Base-by-base conservation (phyloP, 345 rosid species). In the Eucalyptus decipiens region DNA sequence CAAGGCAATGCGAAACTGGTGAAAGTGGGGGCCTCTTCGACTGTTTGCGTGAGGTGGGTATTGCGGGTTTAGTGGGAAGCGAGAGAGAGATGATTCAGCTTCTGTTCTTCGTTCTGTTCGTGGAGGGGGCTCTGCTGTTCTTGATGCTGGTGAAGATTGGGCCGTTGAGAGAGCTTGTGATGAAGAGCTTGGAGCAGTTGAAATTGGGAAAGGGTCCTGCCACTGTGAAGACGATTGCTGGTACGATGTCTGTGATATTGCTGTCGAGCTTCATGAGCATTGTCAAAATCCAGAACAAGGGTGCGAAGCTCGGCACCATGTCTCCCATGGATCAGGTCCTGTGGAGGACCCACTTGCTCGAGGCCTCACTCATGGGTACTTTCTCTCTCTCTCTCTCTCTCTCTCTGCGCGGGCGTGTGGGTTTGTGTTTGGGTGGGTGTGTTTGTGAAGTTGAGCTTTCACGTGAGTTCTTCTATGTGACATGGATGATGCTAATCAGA, bases 291-390 rank as follows among this genome's bases (percentile, higher is more conserved):
- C 99, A 97, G 94, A 97, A 97, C 89, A 97, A 97, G 86, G 99
- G 99, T 52, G 95, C 99, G 8, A 97, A 97, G 95, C 97, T 97
- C 87, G 99, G 99, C 6, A 97, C 99, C 56, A 95, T 97, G 99
- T 97, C 99, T 30, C 99, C 99, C 28, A 97, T 96, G 99, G 99
- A 97, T 94, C 99, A 97, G 92, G 99, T 97, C 90, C 95, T 97
- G 11, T 97, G 99, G 99, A 95, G 99, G 92, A 97, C 98, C 21
- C 99, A 97, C 90, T 93, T 97, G 95, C 98, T 97, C 50, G 99
- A 97, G 93, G 99, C 99, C 90, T 95, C 99, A 30, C 96, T 97
- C 54, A 95, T 97, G 94, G 98, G 99, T 97, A 94, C 51, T 67
- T 24, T 62, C 56, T 47, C 49, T 11, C 5, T 87, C 65, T 45